A percentile compares a stretch with the other conserved stretches of the same genome.
Conservation (phyloP, 768 basidiomycete species). For the Mycena metata region DNA sequence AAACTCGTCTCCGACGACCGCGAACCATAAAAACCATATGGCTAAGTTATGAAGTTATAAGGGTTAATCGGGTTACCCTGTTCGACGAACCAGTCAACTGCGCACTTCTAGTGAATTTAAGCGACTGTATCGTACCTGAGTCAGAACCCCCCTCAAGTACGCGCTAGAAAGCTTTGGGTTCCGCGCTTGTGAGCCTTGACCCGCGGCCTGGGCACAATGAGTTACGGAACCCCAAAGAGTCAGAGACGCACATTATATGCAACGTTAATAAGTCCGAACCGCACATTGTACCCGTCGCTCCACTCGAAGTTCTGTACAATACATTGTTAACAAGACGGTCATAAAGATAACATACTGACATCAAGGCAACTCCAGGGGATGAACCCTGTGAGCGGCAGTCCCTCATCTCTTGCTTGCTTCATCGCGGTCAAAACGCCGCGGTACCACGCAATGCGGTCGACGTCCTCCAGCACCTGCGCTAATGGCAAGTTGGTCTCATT, state of each 20-base stretch:
- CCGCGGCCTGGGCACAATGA: slow-evolving; percentile 26
- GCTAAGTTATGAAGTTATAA: slow-evolving; percentile 24
- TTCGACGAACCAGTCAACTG: neutral
- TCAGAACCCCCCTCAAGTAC: slow-evolving; percentile 33
- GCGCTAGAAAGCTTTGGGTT: slow-evolving; percentile 36
- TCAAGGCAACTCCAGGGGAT: slow-evolving; percentile 56
- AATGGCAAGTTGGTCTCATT: slow-evolving; percentile 52
- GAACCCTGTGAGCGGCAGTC: slow-evolving; percentile 50
- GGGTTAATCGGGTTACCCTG: slow-evolving; percentile 34
- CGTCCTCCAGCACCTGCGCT: slow-evolving; percentile 52
- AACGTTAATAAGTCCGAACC: slow-evolving; percentile 61
- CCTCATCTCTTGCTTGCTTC: slow-evolving; percentile 55
- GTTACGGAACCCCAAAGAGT: no score
- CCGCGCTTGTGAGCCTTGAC: slow-evolving; percentile 34
- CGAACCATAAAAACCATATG: neutral
- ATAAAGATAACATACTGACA: neutral
- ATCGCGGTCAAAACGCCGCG: slow-evolving; percentile 52
- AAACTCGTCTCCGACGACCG: no score
- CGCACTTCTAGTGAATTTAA: no score
- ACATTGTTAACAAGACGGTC: slow-evolving; percentile 6
- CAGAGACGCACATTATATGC: slow-evolving; percentile 37
- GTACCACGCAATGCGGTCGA: slow-evolving; percentile 58
- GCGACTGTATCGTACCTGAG: slow-evolving; percentile 9
- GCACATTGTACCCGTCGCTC: slow-evolving; percentile 58
- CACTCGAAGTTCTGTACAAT: slow-evolving; percentile 59